phyloP scores from a whole-genome alignment of 345 rosid genomes.

The Aquilaria sinensis region DNA sequence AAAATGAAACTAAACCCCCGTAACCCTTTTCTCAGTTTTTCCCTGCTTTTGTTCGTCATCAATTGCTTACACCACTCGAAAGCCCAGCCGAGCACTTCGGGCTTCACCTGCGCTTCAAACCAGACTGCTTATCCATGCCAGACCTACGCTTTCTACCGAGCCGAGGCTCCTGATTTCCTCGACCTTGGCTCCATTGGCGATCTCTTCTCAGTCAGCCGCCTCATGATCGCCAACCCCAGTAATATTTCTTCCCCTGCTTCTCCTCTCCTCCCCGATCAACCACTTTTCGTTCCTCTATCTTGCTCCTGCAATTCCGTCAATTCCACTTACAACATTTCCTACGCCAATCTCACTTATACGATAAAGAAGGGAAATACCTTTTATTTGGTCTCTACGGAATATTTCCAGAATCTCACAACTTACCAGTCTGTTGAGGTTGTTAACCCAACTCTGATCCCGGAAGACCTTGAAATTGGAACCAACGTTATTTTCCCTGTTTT shows the following conservation, averaged over 20 bases:
- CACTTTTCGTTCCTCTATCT: conserved; percentile 51
- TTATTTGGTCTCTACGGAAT: conserved; percentile 22
- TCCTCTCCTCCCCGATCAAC: conserved; percentile 35
- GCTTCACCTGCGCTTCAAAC: conserved; percentile 33
- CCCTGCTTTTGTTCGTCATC: conserved; percentile 22
- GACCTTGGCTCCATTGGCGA: conserved; percentile 57
- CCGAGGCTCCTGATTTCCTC: conserved; percentile 33
- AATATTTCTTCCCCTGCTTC: conserved; percentile 51
- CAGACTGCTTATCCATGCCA: conserved; percentile 46
- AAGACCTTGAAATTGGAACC: conserved; percentile 33
- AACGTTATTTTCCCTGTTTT: conserved; percentile 42
- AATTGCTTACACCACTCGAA: conserved; percentile 7
- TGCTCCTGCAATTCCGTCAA: conserved; percentile 50
- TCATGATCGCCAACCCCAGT: conserved; percentile 51
- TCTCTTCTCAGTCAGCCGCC: conserved; percentile 55
- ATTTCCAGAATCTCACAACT: conserved; percentile 50
- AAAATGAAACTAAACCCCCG: conserved; percentile 18
- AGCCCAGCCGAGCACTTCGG: conserved; percentile 41
- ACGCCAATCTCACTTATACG: conserved; percentile 41
- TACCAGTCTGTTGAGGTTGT: conserved; percentile 55
- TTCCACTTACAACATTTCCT: conserved; percentile 27
- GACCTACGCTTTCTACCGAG: conserved; percentile 51
- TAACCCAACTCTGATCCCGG: conserved; percentile 45
- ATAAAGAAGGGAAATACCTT: conserved; percentile 40
- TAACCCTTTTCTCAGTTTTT: conserved; percentile 9